Evolutionary conservation across 169 alveolate genomes (phyloP).

Genomic region (Plasmodium relictum): DNA sequence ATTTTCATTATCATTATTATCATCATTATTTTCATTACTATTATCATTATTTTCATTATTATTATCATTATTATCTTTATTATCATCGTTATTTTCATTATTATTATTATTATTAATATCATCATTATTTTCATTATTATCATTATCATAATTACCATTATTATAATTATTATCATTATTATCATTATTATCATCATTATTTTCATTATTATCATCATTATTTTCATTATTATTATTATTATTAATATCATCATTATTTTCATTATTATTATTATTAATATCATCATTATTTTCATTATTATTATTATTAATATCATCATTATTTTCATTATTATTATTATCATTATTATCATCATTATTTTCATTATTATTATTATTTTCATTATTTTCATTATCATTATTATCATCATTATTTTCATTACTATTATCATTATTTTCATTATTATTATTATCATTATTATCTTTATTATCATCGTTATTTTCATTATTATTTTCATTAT

Average conservation of each 20-base stretch:
- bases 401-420: background rate
- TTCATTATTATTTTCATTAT: background rate
- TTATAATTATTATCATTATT: background rate
- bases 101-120: background rate
- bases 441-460: background rate
- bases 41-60: background rate
- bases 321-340: background rate
- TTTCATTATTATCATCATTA: background rate
- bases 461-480: background rate
- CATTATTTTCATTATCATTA: background rate
- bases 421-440: conserved; percentile 1
- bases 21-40: conserved; percentile 3
- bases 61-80: background rate
- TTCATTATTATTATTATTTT: background rate
- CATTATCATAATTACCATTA: background rate
- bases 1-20: background rate
- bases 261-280: background rate
- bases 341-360: background rate
- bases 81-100: background rate
- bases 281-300: background rate
- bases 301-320: background rate
- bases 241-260: background rate
- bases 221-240: background rate
- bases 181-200: background rate
- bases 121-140: background rate